These are phyloP conservation scores for Imleria badia DNA, from an alignment of 768 basidiomycete genomes.

Conservation along the genomic window DNA sequence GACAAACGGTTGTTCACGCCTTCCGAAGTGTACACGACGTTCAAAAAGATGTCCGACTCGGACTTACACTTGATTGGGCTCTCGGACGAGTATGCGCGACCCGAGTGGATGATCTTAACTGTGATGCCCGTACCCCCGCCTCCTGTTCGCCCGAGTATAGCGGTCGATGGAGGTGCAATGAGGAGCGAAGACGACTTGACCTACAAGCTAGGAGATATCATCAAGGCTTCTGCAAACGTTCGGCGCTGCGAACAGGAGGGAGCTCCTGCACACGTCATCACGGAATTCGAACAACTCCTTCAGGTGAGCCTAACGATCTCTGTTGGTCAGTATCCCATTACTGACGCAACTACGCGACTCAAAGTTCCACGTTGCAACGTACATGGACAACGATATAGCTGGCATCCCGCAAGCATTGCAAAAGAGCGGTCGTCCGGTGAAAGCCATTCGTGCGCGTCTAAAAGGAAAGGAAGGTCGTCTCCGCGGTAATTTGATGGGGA, in stretches of 20 bases:
- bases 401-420: constrained; percentile 97
- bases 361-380: constrained; percentile 97
- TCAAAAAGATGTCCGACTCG: constrained; percentile 91
- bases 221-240: constrained; percentile 92
- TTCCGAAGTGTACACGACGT: constrained; percentile 87
- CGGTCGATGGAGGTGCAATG: constrained; percentile 95
- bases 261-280: constrained; percentile 92
- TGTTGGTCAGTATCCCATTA: not conserved
- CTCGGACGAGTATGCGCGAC: constrained; percentile 93
- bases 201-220: constrained; percentile 95
- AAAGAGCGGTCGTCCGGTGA: constrained; percentile 96
- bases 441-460: constrained; percentile 95
- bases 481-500: constrained; percentile 98
- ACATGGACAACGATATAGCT: constrained; percentile 99
- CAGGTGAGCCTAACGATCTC: constrained; percentile 56
- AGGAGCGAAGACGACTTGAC: constrained; percentile 98
- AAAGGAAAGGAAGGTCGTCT: constrained; percentile 99
- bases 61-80: constrained; percentile 90
- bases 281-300: constrained; percentile 93
- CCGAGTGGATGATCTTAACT: constrained; percentile 99
- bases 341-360: not conserved
- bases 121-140: constrained; percentile 98
- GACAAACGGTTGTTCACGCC: constrained; percentile 83
- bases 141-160: constrained; percentile 96
- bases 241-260: constrained; percentile 94